Evolutionary conservation across 139 green algal genomes (phyloP).

Genomic region (Pleodorina starrii): DNA sequence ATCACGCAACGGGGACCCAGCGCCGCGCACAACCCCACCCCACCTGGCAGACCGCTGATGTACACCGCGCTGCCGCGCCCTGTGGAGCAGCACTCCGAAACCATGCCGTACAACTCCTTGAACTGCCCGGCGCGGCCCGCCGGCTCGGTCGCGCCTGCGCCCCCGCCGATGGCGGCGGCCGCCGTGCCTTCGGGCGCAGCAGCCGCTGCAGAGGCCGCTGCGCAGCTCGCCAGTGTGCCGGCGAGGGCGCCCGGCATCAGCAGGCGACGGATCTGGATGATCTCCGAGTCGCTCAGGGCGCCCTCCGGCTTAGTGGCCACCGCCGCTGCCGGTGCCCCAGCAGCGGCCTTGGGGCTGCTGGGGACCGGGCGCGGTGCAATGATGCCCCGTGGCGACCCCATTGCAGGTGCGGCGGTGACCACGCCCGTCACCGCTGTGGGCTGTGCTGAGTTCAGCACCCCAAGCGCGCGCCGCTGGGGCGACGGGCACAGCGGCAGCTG

Average conservation of each 20-base stretch:
- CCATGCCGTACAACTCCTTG: constrained; percentile 34
- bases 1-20: no score
- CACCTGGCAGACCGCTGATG: constrained; percentile 60
- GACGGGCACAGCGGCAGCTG: background rate
- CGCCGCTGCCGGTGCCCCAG: no score
- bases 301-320: background rate
- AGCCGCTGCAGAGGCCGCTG: background rate
- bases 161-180: background rate
- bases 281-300: background rate
- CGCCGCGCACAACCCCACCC: background rate
- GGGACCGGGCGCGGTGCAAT: background rate
- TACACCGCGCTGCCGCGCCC: constrained; percentile 41
- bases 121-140: constrained; percentile 34
- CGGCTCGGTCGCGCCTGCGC: background rate
- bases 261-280: constrained; percentile 13
- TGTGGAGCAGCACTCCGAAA: constrained; percentile 10
- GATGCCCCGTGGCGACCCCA: background rate
- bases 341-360: background rate
- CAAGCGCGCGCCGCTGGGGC: background rate
- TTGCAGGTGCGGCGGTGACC: background rate
- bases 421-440: background rate
- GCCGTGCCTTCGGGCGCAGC: background rate
- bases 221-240: background rate
- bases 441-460: background rate
- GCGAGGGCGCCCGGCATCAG: constrained; percentile 33